Base-by-base conservation (phyloP, 1,139 yeast genomes). In the Debaryomyces sp. region DNA sequence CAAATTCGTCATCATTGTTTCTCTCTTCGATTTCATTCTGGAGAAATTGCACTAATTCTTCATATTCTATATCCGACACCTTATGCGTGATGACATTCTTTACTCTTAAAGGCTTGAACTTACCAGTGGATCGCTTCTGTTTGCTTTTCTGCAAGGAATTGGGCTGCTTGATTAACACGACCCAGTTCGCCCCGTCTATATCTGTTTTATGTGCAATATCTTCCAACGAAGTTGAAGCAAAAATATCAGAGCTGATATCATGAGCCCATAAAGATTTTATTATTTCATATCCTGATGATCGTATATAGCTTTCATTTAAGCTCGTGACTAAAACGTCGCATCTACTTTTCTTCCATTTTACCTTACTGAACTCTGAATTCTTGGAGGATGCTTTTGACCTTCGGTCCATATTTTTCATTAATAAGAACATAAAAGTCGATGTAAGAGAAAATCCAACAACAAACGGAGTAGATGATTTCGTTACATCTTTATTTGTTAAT, bases 361-460 rank as follows among this genome's bases (percentile, higher is more conserved):
- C 51, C 4, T 44, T 45, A 38, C 50, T 71, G 15, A 33, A 17
- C 6, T 42, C 69, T 1, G 81, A 73, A 47, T 62, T 71, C 21
- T 66, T 53, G 17, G 41, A 39, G 1, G 64, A 61, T 1, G 62
- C 61, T 45, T 66, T 70, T 36, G 66, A 66, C 45, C 58, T 55
- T 35, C 69, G 54, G 17, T 57, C 55, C 26, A 66, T 51, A 44
- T 69, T 71, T 57, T 71, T 75, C 66, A 73, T 66, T 52, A 78
- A 63, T 55, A 77, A 62, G 50, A 79, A 78, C 51, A 81, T 50
- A 39, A 68, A 68, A 0, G 76, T 70, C 2, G 76, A 61, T 0
- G 77, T 66, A 48, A 94, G 67, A 53, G 89, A 85, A 60, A 94
- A 87, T 0, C 98, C 98, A 30, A 91, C 97, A 0, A 90, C 96